Conservation (phyloP, 805 yeast genomes). For the Clavispora fructus region DNA sequence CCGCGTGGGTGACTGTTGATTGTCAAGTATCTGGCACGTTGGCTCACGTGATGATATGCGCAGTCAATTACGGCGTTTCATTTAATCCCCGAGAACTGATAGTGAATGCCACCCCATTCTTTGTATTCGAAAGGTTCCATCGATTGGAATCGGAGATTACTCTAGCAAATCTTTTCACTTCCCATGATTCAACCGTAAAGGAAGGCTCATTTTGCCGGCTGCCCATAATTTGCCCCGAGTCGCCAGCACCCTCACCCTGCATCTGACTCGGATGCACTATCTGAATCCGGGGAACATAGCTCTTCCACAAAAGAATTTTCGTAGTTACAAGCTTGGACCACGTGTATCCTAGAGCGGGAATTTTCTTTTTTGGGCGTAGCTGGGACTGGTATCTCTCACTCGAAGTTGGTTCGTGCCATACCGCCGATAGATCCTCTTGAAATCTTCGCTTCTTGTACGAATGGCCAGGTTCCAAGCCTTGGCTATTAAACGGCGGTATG, state of each 20-base stretch:
- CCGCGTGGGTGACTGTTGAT: background rate
- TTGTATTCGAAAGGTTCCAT: background rate
- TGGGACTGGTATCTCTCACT: background rate
- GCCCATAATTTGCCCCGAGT: background rate
- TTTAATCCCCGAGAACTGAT: background rate
- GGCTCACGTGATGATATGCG: background rate
- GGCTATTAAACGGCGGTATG: background rate
- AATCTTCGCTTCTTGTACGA: background rate
- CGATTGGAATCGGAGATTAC: slow-evolving; percentile 1
- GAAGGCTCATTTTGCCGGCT: background rate
- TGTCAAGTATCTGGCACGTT: background rate
- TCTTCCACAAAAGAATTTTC: slow-evolving; percentile 14
- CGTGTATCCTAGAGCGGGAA: slow-evolving; percentile 15
- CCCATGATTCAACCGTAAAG: background rate
- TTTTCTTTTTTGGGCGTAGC: slow-evolving; percentile 1
- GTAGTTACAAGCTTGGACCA: slow-evolving; percentile 14
- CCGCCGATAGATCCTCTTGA: background rate
- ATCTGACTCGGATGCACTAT: background rate
- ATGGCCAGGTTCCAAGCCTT: background rate
- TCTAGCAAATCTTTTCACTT: slow-evolving; percentile 4
- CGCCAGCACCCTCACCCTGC: too few relatives aligned
- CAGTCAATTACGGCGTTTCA: background rate
- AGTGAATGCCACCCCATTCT: background rate
- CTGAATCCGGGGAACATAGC: background rate
- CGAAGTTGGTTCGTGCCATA: background rate